These are phyloP conservation scores for Rhizopogon vesiculosus DNA, from an alignment of 768 basidiomycete genomes.

Conservation along the genomic window DNA sequence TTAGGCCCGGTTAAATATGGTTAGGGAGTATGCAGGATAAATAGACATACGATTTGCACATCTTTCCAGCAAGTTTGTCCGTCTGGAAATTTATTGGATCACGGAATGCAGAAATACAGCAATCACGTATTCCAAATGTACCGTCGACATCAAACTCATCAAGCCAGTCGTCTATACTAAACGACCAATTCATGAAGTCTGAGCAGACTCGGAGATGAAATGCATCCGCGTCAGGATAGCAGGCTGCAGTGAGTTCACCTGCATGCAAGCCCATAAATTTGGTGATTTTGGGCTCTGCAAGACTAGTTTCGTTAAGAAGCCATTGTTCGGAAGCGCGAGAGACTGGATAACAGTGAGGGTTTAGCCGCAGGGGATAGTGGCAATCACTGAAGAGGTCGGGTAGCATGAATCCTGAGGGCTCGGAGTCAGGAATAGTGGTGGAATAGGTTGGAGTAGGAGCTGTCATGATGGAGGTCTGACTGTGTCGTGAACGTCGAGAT, in stretches of 20 bases:
- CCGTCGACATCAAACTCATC: slow-evolving; percentile 32
- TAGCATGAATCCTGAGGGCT: slow-evolving; percentile 25
- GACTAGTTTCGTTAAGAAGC: slow-evolving; percentile 14
- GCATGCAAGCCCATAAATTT: slow-evolving; percentile 56
- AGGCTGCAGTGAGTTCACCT: slow-evolving; percentile 62
- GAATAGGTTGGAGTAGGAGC: slow-evolving; percentile 21
- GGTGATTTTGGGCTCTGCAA: slow-evolving; percentile 27
- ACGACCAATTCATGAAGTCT: slow-evolving; percentile 56
- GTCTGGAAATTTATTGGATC: slow-evolving; percentile 25
- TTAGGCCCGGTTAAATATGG: slow-evolving; percentile 8
- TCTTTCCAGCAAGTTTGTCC: slow-evolving; percentile 22
- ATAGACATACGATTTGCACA: slow-evolving; percentile 30
- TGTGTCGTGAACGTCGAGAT: not conserved
- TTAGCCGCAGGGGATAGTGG: not conserved
- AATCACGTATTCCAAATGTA: slow-evolving; percentile 25
- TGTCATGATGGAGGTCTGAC: slow-evolving; percentile 8
- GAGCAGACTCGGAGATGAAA: slow-evolving; percentile 60
- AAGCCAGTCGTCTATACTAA: slow-evolving; percentile 37
- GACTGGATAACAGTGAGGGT: not conserved
- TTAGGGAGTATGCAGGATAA: not conserved
- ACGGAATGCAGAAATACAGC: slow-evolving; percentile 24
- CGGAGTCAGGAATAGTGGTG: not conserved
- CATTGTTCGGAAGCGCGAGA: not conserved
- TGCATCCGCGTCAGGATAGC: slow-evolving; percentile 50
- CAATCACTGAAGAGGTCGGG: slow-evolving; percentile 27